Evolutionary conservation across 2,329 filamentous ascomycete species (phyloP).

Genomic region (Trichoderma koningiopsis): DNA sequence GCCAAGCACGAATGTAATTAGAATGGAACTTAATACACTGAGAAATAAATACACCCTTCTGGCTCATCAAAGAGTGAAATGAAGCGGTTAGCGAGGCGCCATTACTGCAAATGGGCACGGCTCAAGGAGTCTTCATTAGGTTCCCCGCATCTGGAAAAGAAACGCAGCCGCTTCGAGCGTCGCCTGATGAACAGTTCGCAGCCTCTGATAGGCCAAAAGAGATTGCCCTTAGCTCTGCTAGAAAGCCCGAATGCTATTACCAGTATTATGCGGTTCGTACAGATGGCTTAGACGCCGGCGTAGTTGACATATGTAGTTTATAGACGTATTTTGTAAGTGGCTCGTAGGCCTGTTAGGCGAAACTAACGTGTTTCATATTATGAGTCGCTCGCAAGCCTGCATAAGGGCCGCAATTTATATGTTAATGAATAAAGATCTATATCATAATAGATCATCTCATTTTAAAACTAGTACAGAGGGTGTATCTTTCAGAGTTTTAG

Average conservation of each 20-base stretch:
- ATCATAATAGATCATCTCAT: background rate
- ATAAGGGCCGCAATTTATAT: background rate
- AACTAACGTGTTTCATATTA: background rate
- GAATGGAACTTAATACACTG: background rate
- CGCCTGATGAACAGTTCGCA: background rate
- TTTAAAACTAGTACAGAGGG: background rate
- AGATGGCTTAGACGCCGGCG: too few species aligned
- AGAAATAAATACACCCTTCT: background rate
- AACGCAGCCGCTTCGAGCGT: background rate
- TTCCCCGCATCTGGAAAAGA: background rate
- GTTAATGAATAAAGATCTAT: background rate
- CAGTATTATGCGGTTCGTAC: too few species aligned
- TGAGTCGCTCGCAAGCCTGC: background rate
- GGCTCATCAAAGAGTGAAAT: background rate
- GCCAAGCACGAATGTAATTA: background rate
- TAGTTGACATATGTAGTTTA: too few species aligned
- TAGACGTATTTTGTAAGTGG: too few species aligned
- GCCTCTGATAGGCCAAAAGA: background rate
- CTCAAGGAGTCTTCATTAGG: background rate
- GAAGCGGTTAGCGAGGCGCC: too few species aligned
- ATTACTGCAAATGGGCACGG: fast-evolving
- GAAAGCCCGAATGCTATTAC: background rate
- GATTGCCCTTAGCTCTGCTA: too few species aligned
- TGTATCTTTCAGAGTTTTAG: background rate
- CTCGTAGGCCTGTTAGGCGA: background rate